Evolutionary conservation across 2,329 filamentous ascomycete species (phyloP).

Genomic region (Penicillium sp.): DNA sequence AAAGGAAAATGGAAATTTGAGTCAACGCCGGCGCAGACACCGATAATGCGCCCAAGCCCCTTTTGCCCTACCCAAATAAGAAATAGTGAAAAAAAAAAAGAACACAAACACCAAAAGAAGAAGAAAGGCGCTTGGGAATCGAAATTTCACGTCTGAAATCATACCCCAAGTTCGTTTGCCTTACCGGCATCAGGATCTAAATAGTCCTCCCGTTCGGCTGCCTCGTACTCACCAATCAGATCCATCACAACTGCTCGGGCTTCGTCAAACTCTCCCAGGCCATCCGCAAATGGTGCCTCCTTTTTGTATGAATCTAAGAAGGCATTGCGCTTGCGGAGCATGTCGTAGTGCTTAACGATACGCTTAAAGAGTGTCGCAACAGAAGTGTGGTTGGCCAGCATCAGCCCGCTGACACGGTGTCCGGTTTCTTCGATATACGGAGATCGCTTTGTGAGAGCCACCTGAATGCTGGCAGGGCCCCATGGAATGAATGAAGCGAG

Average conservation of each 20-base stretch:
- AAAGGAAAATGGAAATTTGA: neutral
- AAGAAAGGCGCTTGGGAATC: neutral
- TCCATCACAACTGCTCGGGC: constrained; percentile 87
- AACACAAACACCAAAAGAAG: constrained; percentile 1
- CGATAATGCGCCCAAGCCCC: constrained; percentile 25
- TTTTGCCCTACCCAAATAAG: constrained; percentile 18
- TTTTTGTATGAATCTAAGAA: constrained; percentile 97
- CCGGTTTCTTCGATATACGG: constrained; percentile 86
- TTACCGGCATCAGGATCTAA: constrained; percentile 68
- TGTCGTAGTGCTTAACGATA: constrained; percentile 88
- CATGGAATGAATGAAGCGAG: constrained; percentile 97
- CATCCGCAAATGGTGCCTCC: constrained; percentile 88
- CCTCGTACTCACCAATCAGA: constrained; percentile 91
- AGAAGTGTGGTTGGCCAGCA: constrained; percentile 97
- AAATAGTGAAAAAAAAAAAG: constrained; percentile 4
- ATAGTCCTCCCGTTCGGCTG: constrained; percentile 87
- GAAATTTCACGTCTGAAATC: constrained; percentile 7
- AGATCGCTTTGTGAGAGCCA: constrained; percentile 92
- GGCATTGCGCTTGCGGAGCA: constrained; percentile 91
- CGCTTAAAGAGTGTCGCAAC: constrained; percentile 96
- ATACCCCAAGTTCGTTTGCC: constrained; percentile 36
- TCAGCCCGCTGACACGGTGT: constrained; percentile 90
- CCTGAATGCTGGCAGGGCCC: constrained; percentile 96
- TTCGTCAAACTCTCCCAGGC: constrained; percentile 91
- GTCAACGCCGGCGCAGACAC: constrained; percentile 15